Conservation (phyloP, 2,329 filamentous ascomycete genomes). For the Dactylonectria macrodidyma region DNA sequence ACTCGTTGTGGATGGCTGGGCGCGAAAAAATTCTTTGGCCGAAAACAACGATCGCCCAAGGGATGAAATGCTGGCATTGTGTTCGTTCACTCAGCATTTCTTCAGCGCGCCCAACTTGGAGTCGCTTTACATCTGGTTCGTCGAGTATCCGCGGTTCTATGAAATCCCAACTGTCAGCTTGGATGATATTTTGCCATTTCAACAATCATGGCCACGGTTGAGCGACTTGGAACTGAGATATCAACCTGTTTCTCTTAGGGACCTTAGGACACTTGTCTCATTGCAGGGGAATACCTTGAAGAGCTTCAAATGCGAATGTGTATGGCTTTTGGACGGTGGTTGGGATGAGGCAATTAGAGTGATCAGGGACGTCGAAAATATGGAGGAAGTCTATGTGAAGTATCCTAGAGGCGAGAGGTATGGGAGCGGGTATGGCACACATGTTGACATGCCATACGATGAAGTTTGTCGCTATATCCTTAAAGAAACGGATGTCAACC, state of each 20-base stretch:
- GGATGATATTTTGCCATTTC: not conserved
- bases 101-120: not conserved
- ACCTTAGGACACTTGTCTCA: not conserved
- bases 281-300: not conserved
- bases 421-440: not conserved
- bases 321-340: not conserved
- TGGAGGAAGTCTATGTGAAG: too few relatives aligned
- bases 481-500: not conserved
- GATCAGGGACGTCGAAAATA: not conserved
- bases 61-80: not conserved
- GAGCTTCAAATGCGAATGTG: not conserved
- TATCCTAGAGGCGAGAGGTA: too few relatives aligned
- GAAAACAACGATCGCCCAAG: not conserved
- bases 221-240: not conserved
- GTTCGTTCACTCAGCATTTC: not conserved
- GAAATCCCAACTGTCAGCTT: not conserved
- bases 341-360: not conserved
- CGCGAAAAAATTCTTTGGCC: not conserved
- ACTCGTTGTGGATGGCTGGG: not conserved
- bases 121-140: not conserved
- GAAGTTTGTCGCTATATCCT: not conserved
- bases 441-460: not conserved
- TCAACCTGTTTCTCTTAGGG: not conserved
- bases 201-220: not conserved
- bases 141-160: not conserved